Percentiles rank a stretch among this genome's conserved stretches.
Conservation (phyloP, 176 grass and related monocot species). For the Triticum turgidum region DNA sequence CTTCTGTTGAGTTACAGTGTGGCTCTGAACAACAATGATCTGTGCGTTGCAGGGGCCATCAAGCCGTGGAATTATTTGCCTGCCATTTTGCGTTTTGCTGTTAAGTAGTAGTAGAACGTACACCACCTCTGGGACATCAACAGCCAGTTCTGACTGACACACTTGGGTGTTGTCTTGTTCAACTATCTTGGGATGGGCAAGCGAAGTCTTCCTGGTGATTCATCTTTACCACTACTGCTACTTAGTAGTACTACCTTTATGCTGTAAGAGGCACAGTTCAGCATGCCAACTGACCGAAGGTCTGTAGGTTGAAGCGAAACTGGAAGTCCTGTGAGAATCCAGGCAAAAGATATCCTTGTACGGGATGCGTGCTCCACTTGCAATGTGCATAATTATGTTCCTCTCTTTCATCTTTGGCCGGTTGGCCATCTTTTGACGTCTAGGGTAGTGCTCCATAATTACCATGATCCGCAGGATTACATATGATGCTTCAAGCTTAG, state of each 20-base stretch:
- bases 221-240: background rate
- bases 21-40: background rate
- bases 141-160: slow-evolving; percentile 1
- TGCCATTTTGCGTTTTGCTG: background rate
- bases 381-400: slow-evolving; percentile 31
- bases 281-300: slow-evolving; percentile 33
- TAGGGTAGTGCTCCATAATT: slow-evolving; percentile 20
- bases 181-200: slow-evolving; percentile 21
- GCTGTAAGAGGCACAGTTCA: slow-evolving; percentile 11
- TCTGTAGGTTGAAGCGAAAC: slow-evolving; percentile 1
- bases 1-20: background rate
- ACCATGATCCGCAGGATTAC: slow-evolving; percentile 30
- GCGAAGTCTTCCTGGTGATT: background rate
- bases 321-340: slow-evolving; percentile 26
- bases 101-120: background rate
- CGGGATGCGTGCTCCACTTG: slow-evolving; percentile 34
- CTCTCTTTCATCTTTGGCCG: slow-evolving; percentile 11
- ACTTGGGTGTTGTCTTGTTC: background rate
- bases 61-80: background rate
- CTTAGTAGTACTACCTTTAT: slow-evolving; percentile 2
- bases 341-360: slow-evolving; percentile 23
- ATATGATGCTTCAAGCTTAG: slow-evolving; percentile 46
- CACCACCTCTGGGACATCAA: background rate
- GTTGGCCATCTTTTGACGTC: slow-evolving; percentile 19
- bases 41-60: background rate